A percentile compares a stretch with the other conserved stretches of the same genome.
Conservation (phyloP, 805 yeast genomes). For the Starmerella sp. region DNA sequence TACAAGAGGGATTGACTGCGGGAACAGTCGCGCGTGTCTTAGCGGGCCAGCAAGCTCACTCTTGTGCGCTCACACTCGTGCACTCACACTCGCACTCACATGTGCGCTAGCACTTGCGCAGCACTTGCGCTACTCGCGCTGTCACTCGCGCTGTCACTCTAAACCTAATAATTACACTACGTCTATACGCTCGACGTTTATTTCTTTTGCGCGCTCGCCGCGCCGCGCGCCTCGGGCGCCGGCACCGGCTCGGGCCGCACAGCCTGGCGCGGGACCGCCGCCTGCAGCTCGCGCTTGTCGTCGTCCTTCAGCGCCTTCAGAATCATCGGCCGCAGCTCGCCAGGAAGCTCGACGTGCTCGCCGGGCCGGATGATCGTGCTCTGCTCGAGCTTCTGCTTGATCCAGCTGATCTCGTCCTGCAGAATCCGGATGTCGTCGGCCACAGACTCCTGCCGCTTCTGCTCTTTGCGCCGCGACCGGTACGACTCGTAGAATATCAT, state of each 20-base stretch:
- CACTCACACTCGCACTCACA: no score
- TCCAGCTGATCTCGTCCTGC: conserved; percentile 56
- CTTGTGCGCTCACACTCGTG: no score
- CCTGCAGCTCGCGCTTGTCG: background rate
- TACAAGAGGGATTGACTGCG: conserved; percentile 28
- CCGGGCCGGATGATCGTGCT: conserved; percentile 36
- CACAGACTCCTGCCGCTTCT: conserved; percentile 48
- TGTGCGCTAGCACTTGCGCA: no score
- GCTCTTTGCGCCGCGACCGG: conserved; percentile 55
- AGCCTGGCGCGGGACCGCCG: background rate
- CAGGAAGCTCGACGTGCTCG: conserved; percentile 31
- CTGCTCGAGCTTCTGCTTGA: conserved; percentile 32
- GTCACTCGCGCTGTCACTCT: no score
- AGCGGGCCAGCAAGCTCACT: no score
- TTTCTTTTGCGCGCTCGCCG: background rate
- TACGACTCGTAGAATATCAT: conserved; percentile 60
- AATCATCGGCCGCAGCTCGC: conserved; percentile 37
- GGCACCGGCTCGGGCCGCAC: background rate
- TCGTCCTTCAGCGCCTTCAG: conserved; percentile 25
- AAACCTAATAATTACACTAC: background rate
- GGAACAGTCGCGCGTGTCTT: no score
- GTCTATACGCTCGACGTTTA: background rate
- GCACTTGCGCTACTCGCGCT: no score
- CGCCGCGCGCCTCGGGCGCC: no score
- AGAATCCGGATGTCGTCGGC: conserved; percentile 61